Evolutionary conservation across 495 filamentous ascomycete species (phyloP).

Genomic region (Penicillium nucicola): DNA sequence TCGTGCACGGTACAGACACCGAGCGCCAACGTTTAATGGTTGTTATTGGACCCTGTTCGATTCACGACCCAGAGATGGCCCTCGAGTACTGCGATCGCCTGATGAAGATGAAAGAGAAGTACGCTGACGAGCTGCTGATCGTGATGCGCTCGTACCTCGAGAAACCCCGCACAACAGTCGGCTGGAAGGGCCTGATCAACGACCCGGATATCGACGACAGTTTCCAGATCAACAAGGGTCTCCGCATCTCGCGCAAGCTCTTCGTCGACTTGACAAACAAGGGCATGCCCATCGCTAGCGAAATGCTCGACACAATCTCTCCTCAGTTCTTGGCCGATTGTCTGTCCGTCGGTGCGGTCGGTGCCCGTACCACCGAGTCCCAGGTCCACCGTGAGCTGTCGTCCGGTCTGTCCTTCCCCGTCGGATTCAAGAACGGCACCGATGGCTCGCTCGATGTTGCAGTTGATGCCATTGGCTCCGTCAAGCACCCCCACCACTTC

Average conservation of each 20-base stretch:
- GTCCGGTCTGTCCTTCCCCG: slow-evolving; percentile 90
- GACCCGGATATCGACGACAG: slow-evolving; percentile 98
- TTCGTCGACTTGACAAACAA: slow-evolving; percentile 92
- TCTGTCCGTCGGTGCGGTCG: slow-evolving; percentile 87
- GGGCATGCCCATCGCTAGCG: slow-evolving; percentile 97
- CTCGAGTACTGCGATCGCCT: slow-evolving; percentile 91
- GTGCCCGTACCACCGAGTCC: slow-evolving; percentile 91
- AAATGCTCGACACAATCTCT: slow-evolving; percentile 98
- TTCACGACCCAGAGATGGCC: slow-evolving; percentile 91
- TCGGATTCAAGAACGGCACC: slow-evolving; percentile 99
- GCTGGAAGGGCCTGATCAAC: slow-evolving; percentile 99
- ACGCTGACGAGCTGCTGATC: slow-evolving; percentile 84
- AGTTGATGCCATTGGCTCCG: slow-evolving; percentile 94
- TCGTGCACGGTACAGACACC: slow-evolving; percentile 77
- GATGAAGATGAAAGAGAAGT: slow-evolving; percentile 79
- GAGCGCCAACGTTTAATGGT: slow-evolving; percentile 75
- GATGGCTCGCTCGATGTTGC: slow-evolving; percentile 88
- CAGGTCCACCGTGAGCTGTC: slow-evolving; percentile 95
- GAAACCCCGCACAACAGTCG: slow-evolving; percentile 97
- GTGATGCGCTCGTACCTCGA: slow-evolving; percentile 99
- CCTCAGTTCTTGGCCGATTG: slow-evolving; percentile 97
- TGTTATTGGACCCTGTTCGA: slow-evolving; percentile 93
- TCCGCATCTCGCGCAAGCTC: slow-evolving; percentile 81
- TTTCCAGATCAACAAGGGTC: slow-evolving; percentile 98
- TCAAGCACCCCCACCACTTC: slow-evolving; percentile 94